Conservation (phyloP, 2,329 filamentous ascomycete species). For the Falciphora oryzae region DNA sequence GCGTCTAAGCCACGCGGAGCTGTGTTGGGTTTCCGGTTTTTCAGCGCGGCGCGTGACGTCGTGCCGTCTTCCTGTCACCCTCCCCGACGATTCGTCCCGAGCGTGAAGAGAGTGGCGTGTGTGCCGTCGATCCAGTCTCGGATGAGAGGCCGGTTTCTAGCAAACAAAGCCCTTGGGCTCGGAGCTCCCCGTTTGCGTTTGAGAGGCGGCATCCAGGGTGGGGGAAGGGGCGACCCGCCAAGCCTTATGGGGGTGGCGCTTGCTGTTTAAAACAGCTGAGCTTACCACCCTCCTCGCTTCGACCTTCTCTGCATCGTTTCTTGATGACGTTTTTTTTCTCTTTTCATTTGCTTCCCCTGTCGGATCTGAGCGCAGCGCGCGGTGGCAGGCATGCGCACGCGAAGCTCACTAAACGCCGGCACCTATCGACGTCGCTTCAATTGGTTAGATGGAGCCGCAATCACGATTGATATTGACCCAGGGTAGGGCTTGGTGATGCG, state of each 20-base stretch:
- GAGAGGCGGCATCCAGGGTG: background rate
- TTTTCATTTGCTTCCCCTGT: background rate
- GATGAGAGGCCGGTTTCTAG: too few species aligned
- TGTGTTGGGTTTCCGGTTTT: background rate
- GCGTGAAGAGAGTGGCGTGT: background rate
- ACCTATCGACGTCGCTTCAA: background rate
- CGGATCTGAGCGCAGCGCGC: background rate
- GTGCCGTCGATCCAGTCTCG: too few species aligned
- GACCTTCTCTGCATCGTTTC: background rate
- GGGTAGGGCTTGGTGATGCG: too few species aligned
- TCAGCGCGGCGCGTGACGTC: too few species aligned
- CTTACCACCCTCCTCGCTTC: background rate
- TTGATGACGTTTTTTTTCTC: background rate
- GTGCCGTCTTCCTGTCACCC: background rate
- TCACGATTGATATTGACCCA: too few species aligned
- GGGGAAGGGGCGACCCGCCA: background rate
- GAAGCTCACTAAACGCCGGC: background rate
- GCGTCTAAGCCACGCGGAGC: background rate
- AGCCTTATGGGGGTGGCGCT: background rate
- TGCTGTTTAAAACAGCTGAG: background rate
- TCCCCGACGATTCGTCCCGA: too few species aligned
- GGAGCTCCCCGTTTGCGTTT: background rate
- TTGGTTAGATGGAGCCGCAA: background rate
- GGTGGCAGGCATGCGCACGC: background rate
- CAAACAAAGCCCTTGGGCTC: too few species aligned